Evolutionary conservation across 805 yeast genomes (phyloP), one percentile per base, ranked within the genome.

Genomic region (Vanderwaltozyma verrucispora): DNA sequence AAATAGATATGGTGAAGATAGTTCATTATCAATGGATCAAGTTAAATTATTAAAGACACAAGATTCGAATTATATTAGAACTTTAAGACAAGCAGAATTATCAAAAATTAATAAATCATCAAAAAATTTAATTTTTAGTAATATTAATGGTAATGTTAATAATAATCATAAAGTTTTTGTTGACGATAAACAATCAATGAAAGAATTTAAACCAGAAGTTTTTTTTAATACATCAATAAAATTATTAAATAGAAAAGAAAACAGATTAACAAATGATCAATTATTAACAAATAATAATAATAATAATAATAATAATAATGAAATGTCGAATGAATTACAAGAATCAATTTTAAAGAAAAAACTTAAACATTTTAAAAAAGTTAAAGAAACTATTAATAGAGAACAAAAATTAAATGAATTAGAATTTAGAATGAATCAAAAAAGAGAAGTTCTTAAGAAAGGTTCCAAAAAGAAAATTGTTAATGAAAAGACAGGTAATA

Each of bases 381-480:
- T 85, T 37, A 73, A 82, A 53, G 69, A 68, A 41, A 74, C 87
- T 40, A 57, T 84, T 50, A 78, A 80, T 46, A 73, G 95, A 49
- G 83, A 77, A 43, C 62, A 68, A 37, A 75, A 87, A 59, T 68
- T 89, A 46, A 65, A 67, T 35, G 71, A 71, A 35, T 82, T 89
- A 14, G 80, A 85, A 51, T 69, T 69, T 30, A 74, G 77, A 50
- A 76, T 88, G 76, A 83, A 81, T 39, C 50, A 74, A 39, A 94
- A 87, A 50, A 75, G 82, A 43, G 94, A 88, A 53, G 70, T 87
- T 38, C 86, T 89, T 95, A 85, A 85, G n/a, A 81, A 78, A 47
- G 97, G 97, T 1, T 75, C 77, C 43, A 84, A 83, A 63, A 82
- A 80, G 71, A 87, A 87, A 65, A 58, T 80, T 5, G 67, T 71